phyloP scores from a whole-genome alignment of 139 green algal genomes.

The Chlamydomonas applanata region DNA sequence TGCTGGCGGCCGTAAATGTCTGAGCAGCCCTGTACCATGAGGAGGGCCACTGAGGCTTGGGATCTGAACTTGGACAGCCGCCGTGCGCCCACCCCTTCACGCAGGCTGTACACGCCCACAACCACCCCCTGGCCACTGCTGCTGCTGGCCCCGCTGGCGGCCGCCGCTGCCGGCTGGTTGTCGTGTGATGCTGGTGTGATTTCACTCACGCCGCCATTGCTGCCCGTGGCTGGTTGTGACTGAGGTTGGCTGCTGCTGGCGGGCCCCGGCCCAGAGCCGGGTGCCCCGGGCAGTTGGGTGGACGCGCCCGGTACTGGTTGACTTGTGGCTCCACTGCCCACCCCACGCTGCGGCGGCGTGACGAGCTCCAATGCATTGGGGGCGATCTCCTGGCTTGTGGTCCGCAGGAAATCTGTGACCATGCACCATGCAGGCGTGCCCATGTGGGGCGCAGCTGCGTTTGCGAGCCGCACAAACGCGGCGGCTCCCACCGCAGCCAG shows the following conservation, averaged over 20 bases:
- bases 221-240: no score
- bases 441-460: slow-evolving; percentile 50
- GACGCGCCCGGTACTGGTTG: not conserved
- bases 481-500: slow-evolving; percentile 91
- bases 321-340: not conserved
- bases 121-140: slow-evolving; percentile 8
- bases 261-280: not conserved
- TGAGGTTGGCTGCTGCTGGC: not conserved
- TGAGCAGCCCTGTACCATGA: slow-evolving; percentile 80
- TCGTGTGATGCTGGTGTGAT: not conserved
- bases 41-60: slow-evolving; percentile 78
- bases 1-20: slow-evolving; percentile 19
- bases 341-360: slow-evolving; percentile 18
- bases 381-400: slow-evolving; percentile 15
- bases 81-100: slow-evolving; percentile 68
- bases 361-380: slow-evolving; percentile 28
- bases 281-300: not conserved
- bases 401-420: slow-evolving; percentile 10
- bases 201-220: not conserved
- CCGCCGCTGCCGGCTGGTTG: not conserved
- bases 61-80: slow-evolving; percentile 74
- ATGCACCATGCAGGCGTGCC: slow-evolving; percentile 9
- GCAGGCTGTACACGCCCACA: slow-evolving; percentile 49
- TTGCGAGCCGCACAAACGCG: slow-evolving; percentile 75
- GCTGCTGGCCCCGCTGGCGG: not conserved